These are phyloP conservation scores for Elsinoe ampelina DNA, from an alignment of 2,329 filamentous ascomycete species.

Conservation along the genomic window DNA sequence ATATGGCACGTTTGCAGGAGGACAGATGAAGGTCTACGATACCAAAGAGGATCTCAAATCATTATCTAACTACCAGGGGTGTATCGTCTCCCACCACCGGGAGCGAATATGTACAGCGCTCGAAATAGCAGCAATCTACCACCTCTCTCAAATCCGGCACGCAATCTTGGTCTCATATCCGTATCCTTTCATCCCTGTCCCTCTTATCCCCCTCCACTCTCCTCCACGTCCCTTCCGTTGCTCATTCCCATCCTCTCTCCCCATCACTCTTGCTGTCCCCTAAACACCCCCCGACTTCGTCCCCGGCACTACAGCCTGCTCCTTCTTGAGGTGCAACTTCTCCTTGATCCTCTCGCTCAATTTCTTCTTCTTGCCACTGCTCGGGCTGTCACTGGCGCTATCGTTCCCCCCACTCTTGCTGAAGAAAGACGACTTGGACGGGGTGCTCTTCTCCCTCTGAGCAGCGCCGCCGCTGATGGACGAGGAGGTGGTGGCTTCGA, in stretches of 20 bases:
- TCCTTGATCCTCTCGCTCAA: slow-evolving; percentile 12
- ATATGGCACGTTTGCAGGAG: not conserved
- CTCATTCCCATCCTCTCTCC: not conserved
- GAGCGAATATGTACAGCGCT: slow-evolving; percentile 9
- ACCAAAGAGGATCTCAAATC: not conserved
- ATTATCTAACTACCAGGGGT: slow-evolving; percentile 3
- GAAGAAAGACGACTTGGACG: slow-evolving; percentile 8
- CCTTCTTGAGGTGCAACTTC: slow-evolving; percentile 12
- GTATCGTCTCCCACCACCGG: slow-evolving; percentile 9
- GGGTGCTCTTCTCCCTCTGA: not conserved
- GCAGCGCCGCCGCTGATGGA: not conserved
- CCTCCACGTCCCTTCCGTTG: not conserved
- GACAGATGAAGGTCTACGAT: not conserved
- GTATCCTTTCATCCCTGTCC: not conserved
- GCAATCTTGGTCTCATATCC: not conserved
- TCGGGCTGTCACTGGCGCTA: slow-evolving; percentile 9
- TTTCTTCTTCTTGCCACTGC: slow-evolving; percentile 14
- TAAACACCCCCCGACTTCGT: not conserved
- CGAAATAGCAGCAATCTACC: not conserved
- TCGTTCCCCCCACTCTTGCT: not conserved
- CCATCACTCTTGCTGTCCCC: not conserved
- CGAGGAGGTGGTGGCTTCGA: slow-evolving; percentile 6
- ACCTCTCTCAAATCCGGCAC: not conserved
- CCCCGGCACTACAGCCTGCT: not conserved
- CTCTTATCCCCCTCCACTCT: not conserved